Evolutionary conservation across 2,329 filamentous ascomycete species (phyloP).

Genomic region (Penicillium psychrosexuale): DNA sequence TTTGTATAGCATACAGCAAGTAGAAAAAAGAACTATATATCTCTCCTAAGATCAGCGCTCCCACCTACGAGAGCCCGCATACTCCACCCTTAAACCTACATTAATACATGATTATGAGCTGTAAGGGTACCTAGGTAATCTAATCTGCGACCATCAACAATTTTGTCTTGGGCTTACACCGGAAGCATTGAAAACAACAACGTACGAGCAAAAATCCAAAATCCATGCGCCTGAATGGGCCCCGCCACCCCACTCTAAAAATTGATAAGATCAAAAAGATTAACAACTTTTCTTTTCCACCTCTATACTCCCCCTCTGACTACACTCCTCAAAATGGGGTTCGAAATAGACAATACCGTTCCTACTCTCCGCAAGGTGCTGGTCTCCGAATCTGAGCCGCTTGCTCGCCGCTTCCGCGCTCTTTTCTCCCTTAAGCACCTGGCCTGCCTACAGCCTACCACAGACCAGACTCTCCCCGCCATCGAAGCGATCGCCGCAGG

Average conservation of each 20-base stretch:
- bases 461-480: constrained; percentile 58
- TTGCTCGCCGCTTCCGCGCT: constrained; percentile 87
- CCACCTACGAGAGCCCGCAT: not conserved
- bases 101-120: not conserved
- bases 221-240: constrained; percentile 6
- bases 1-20: no score
- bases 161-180: not conserved
- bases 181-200: not conserved
- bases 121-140: not conserved
- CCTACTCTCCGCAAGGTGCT: constrained; percentile 64
- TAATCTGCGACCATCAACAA: not conserved
- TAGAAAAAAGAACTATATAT: no score
- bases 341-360: constrained; percentile 39
- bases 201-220: constrained; percentile 7
- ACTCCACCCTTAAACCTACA: not conserved
- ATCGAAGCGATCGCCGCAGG: constrained; percentile 82
- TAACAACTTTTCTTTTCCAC: constrained; percentile 13
- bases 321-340: constrained; percentile 27
- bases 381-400: constrained; percentile 73
- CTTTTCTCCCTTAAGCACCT: constrained; percentile 97
- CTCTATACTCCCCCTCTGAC: not conserved
- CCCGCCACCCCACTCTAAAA: constrained; percentile 40
- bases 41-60: not conserved
- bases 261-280: constrained; percentile 40
- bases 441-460: constrained; percentile 63